Conservation (phyloP, 2,329 filamentous ascomycete genomes). For the Bertia moriformis region DNA sequence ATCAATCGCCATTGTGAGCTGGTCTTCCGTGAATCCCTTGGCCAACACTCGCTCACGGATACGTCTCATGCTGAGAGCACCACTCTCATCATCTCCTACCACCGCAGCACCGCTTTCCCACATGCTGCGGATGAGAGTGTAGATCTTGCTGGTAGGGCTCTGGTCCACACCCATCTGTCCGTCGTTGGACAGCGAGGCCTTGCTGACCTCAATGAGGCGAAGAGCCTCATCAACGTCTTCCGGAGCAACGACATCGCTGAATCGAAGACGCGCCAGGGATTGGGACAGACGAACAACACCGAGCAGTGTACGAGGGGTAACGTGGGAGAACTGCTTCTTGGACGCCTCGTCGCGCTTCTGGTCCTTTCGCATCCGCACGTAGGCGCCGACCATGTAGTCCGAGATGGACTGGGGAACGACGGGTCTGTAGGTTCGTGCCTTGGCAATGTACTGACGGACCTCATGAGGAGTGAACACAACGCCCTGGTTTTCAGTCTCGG, state of each 20-base stretch:
- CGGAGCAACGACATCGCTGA: constrained; percentile 46
- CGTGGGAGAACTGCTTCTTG: constrained; percentile 54
- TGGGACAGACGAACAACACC: constrained; percentile 54
- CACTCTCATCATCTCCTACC: constrained; percentile 40
- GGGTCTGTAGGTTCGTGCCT: constrained; percentile 48
- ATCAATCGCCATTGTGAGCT: constrained; percentile 47
- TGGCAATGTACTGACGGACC: constrained; percentile 56
- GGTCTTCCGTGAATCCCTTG: constrained; percentile 55
- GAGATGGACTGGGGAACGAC: constrained; percentile 48
- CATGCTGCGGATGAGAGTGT: constrained; percentile 52
- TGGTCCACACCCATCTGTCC: constrained; percentile 26
- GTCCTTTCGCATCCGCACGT: constrained; percentile 54
- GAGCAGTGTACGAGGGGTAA: constrained; percentile 51
- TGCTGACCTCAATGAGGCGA: constrained; percentile 51
- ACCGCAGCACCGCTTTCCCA: constrained; percentile 34
- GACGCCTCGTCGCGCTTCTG: constrained; percentile 52
- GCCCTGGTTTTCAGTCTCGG: constrained; percentile 22
- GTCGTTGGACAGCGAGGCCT: constrained; percentile 48
- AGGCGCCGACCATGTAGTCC: constrained; percentile 57
- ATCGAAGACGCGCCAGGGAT: constrained; percentile 50
- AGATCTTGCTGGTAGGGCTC: constrained; percentile 53
- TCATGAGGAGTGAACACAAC: constrained; percentile 42
- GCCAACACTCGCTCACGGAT: constrained; percentile 51
- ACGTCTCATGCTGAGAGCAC: constrained; percentile 45
- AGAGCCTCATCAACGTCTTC: constrained; percentile 60